Evolutionary conservation across 2,329 filamentous ascomycete species (phyloP), one percentile per base, ranked within the genome.

Genomic region (Cladosporium cucumerinum): DNA sequence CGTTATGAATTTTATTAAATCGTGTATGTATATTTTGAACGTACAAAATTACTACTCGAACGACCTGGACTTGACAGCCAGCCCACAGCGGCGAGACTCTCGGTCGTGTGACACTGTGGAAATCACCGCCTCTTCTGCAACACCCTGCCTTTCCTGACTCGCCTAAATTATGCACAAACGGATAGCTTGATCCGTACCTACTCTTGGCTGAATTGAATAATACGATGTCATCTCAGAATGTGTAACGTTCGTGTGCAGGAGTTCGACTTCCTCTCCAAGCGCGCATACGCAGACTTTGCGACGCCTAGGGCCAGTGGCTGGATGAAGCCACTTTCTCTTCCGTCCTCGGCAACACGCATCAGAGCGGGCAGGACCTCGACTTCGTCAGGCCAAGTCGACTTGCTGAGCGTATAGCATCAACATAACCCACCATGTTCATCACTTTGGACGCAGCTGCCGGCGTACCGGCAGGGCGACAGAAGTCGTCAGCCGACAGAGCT

Each of bases 401-500:
- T 26, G 14, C 32, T 21, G 28, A 11, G 26, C 28, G 1, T 8
- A 30, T 32, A 54, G n/a, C 51, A 10, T 30, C 51, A 48, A 28
- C 14, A 57, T 32, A 3, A n/a, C n/a, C n/a, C 25, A 30, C 46
- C 55, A 72, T 72, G 70, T 72, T 72, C 51, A 61, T 66, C 18
- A 69, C 69, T 26, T 61, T 71, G 43, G 69, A 72, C 51, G 58
- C 67, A 55, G 70, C 67, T 18, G 66, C 66, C 30, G 67, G 67
- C 34, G 61, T 55, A 7, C 51, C 64, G 46, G 63, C 62, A 18
- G 62, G 57, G 60, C 52, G 65, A 26, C 66, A 67, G 25, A 71
- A 69, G 62, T 67, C 70, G 21, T 49, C 65, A 32, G 66, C 68
- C 4, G 67, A 70, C 49, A 63, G 78, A n/a, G 78, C 78, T 1